Evolutionary conservation across 2,329 filamentous ascomycete species (phyloP), one percentile per base, ranked within the genome.

Genomic region (Fusarium pseudonygamai): DNA sequence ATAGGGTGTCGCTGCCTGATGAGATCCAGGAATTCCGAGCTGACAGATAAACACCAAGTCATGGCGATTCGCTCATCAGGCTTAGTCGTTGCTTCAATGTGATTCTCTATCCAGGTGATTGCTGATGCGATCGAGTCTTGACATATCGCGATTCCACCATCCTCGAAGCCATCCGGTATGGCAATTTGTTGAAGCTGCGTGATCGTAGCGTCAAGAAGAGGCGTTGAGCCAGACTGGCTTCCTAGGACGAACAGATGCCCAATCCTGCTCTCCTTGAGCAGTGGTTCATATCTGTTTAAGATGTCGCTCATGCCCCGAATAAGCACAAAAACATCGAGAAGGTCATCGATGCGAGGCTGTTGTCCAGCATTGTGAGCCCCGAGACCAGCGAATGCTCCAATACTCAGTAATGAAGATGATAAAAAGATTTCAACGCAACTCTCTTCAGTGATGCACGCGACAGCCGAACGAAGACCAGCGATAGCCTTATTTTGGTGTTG

Each of bases 371-470:
- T 57, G 4, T 75, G 75, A 11, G 67, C 49, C 3, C 77, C 66
- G 15, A 80, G 69, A 3, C 79, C 67, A 0, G 80, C 79, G 37
- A 79, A 83, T 0, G 78, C 78, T 22, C 78, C 75, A n/a, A 83
- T 77, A 13, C 78, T 70, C 1, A 83, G 70, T 16, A 83, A 37
- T 4, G 79, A 80, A 1, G 81, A 78, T 2, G 80, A 74, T 6
- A 79, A 64, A 59, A 83, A 83, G 7, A 81, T 73, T 2, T 80
- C 75, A n/a, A 81, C 77, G 40, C 79, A 82, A 46, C 76, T 81
- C 2, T 80, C 77, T 2, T 74, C 69, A 13, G 61, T 76, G 30
- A 82, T 74, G 11, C 73, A 62, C 1, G 73, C 37, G 3, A 83
- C 65, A 1, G 74, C 72, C 7, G 63, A 72, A 0, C 80, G 76